Percentiles rank a stretch among this genome's conserved stretches.
Conservation (phyloP, 805 yeast species). For the Lachancea waltii region DNA sequence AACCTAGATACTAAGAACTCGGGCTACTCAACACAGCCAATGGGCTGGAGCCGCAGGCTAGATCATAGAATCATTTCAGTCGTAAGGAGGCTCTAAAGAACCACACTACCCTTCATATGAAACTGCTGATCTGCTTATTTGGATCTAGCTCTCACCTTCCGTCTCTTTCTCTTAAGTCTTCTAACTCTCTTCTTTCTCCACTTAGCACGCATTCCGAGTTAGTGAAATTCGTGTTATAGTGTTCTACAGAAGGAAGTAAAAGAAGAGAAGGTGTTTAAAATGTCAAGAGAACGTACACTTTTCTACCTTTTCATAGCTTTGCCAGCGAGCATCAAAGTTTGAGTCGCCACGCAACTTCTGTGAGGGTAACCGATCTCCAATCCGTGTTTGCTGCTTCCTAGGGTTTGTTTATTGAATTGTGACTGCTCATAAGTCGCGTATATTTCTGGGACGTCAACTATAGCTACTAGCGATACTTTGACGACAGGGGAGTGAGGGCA, state of each 20-base stretch:
- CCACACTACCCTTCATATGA: constrained; percentile 1
- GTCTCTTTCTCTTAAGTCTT: constrained; percentile 99
- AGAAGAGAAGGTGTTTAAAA: constrained; percentile 1
- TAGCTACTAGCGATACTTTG: neutral
- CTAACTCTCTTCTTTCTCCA: constrained; percentile 99
- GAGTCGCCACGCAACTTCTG: constrained; percentile 5
- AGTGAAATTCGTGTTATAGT: constrained; percentile 19
- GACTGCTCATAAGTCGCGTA: neutral
- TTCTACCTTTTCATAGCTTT: constrained; percentile 8
- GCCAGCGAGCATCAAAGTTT: constrained; percentile 6
- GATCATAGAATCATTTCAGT: constrained; percentile 2
- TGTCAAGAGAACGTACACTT: neutral
- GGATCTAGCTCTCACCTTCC: constrained; percentile 99
- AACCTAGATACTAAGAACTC: constrained; percentile 5
- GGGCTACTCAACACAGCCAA: constrained; percentile 7
- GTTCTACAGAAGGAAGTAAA: constrained; percentile 8
- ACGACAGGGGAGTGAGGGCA: neutral
- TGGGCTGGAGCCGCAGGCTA: constrained; percentile 4
- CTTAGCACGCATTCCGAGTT: constrained; percentile 77
- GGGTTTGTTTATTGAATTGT: constrained; percentile 2
- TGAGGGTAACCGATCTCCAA: constrained; percentile 5
- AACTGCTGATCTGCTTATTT: constrained; percentile 57
- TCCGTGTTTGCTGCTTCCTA: neutral
- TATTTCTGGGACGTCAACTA: constrained; percentile 5
- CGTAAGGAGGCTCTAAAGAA: neutral